Base-by-base conservation (phyloP, 2,329 filamentous ascomycete genomes). In the Phialophora macrospora region DNA sequence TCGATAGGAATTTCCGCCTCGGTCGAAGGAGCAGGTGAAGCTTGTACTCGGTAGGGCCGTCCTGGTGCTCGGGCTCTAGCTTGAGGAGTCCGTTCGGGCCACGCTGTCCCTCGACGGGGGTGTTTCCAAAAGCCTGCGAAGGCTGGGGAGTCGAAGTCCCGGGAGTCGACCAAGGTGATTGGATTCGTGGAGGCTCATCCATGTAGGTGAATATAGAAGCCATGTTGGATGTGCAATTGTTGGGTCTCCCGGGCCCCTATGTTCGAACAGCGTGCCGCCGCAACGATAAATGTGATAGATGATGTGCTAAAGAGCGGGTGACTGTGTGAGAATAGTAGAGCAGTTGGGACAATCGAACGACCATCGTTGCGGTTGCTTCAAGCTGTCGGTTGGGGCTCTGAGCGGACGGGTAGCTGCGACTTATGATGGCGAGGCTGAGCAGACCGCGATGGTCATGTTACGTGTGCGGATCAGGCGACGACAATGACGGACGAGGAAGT, bases 121-220 rank as follows among this genome's bases (percentile, higher is more conserved):
- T 71, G n/a, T 75, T 71, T 17, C 64, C 70, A 54, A 66, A 70
- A 60, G 38, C 59, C 63, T 69, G 62, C 61, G 70, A 71, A 62
- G 70, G 63, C 70, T 78, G 77, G 49, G 77, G 78, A 30, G 78
- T 80, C 49, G 75, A 77, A 14, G 80, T 76, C 62, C 79, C 79
- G 44, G 88, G 84, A 11, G 83, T 87, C 59, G 90, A 85, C 95
- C 95, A 99, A 17, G 95, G 95, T 20, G 94, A 98, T 14, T 91
- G 90, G 41, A 98, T 92, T 76, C 91, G 84, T 1, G 92, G 91
- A 54, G 93, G 92, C 70, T 97, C 90, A 2, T 92, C 88, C 68
- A 97, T 92, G 76, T 91, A 99, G 0, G 94, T 97, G 77, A 99
- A 99, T 72, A 99, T 92, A 12, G 94, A 97, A 65, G 95, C 94